Conservation (phyloP, 2,329 filamentous ascomycete species). For the Magnaporthales sp. region DNA sequence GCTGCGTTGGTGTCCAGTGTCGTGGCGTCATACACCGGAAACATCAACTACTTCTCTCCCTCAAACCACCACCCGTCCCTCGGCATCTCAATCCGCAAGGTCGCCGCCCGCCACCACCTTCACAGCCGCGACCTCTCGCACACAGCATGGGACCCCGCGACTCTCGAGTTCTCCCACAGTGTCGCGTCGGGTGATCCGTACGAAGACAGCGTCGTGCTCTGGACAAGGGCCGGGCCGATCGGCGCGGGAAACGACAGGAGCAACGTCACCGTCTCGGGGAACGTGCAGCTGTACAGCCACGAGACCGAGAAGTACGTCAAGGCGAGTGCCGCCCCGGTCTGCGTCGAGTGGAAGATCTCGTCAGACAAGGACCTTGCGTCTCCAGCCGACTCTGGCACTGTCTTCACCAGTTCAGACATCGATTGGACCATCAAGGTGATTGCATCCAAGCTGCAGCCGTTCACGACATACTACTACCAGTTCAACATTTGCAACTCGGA, state of each 20-base stretch:
- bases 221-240: constrained; percentile 31
- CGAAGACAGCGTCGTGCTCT: constrained; percentile 46
- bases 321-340: constrained; percentile 52
- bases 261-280: constrained; percentile 30
- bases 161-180: constrained; percentile 52
- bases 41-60: constrained; percentile 51
- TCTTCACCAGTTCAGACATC: constrained; percentile 63
- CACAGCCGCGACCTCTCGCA: not conserved
- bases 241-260: constrained; percentile 33
- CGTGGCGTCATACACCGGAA: constrained; percentile 19
- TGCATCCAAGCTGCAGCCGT: constrained; percentile 51
- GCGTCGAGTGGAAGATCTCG: constrained; percentile 56
- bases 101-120: constrained; percentile 37
- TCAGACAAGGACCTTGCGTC: constrained; percentile 28
- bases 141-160: constrained; percentile 25
- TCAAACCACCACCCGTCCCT: constrained; percentile 47
- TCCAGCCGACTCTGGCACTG: constrained; percentile 46
- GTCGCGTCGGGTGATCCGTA: constrained; percentile 38
- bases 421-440: constrained; percentile 72
- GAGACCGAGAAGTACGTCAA: constrained; percentile 33
- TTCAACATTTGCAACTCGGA: constrained; percentile 59
- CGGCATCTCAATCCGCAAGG: constrained; percentile 46
- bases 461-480: constrained; percentile 60
- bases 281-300: constrained; percentile 30
- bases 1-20: not conserved